Percentiles rank a stretch among this genome's conserved stretches.
These are phyloP conservation scores for Starmera amethionina DNA, from an alignment of 805 yeast genomes.

Conservation along the genomic window DNA sequence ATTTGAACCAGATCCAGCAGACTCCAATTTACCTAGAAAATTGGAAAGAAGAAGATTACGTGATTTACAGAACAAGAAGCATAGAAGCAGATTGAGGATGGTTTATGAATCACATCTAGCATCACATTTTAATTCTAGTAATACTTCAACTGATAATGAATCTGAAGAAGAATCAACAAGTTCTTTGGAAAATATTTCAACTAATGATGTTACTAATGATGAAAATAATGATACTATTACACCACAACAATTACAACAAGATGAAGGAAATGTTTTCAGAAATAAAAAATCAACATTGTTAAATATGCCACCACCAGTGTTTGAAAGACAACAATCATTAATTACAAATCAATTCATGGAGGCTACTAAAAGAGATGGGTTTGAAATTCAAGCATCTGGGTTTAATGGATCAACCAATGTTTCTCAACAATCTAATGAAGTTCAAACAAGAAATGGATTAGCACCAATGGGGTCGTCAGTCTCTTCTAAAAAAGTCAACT, in stretches of 20 bases:
- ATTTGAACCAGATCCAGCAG: constrained; percentile 53
- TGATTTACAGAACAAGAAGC: constrained; percentile 24
- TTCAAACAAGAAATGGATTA: constrained; percentile 41
- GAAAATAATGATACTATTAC: neutral
- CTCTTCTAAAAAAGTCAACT: constrained; percentile 40
- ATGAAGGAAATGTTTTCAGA: constrained; percentile 1
- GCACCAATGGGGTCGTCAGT: constrained; percentile 53
- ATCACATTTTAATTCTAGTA: neutral
- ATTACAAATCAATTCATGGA: constrained; percentile 13
- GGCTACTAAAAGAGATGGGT: constrained; percentile 22
- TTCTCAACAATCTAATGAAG: constrained; percentile 15
- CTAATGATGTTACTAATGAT: constrained; percentile 1
- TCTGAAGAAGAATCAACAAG: constrained; percentile 2
- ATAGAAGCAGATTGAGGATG: constrained; percentile 25
- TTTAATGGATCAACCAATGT: constrained; percentile 33
- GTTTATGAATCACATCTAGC: constrained; percentile 5
- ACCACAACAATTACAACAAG: neutral
- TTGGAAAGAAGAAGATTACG: constrained; percentile 21
- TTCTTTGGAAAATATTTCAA: constrained; percentile 5
- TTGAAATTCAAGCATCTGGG: constrained; percentile 57
- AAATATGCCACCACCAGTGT: constrained; percentile 1
- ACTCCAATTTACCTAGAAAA: constrained; percentile 28
- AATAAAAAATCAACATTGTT: no score
- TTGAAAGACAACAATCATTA: constrained; percentile 13
- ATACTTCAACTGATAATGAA: neutral